Conservation (phyloP, 1,139 yeast genomes). For the Pichia sp. region DNA sequence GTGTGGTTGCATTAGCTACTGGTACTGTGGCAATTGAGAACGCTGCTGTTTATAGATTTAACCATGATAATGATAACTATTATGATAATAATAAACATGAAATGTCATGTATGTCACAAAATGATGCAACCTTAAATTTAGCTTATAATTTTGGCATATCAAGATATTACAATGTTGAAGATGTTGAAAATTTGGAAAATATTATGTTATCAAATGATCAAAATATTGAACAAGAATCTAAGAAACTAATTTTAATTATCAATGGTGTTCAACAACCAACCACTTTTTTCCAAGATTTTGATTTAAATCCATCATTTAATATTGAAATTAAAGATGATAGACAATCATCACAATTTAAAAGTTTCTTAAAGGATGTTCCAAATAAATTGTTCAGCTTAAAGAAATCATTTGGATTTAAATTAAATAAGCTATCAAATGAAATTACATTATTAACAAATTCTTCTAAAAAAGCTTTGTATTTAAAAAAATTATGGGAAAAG, state of each 20-base stretch:
- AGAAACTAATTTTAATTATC: conserved; percentile 35
- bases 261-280: conserved; percentile 36
- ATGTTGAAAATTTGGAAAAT: conserved; percentile 25
- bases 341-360: conserved; percentile 15
- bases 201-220: conserved; percentile 23
- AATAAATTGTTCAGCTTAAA: conserved; percentile 15
- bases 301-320: conserved; percentile 19
- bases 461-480: conserved; percentile 12
- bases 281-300: conserved; percentile 25
- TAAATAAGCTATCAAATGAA: conserved; percentile 33
- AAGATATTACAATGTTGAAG: conserved; percentile 32
- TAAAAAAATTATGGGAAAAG: conserved; percentile 25
- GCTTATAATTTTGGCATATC: conserved; percentile 40
- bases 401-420: conserved; percentile 7
- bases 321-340: conserved; percentile 21
- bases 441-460: conserved; percentile 30
- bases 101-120: conserved; percentile 18
- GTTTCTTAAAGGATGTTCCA: conserved; percentile 23
- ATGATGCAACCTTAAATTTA: conserved; percentile 31
- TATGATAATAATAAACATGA: background rate
- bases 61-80: background rate
- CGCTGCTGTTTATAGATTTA: conserved; percentile 26
- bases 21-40: conserved; percentile 18
- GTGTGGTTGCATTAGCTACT: conserved; percentile 3
- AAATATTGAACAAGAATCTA: conserved; percentile 9